Base-by-base conservation (phyloP, 1,284 basidiomycete genomes). In the Baeospora myosura region DNA sequence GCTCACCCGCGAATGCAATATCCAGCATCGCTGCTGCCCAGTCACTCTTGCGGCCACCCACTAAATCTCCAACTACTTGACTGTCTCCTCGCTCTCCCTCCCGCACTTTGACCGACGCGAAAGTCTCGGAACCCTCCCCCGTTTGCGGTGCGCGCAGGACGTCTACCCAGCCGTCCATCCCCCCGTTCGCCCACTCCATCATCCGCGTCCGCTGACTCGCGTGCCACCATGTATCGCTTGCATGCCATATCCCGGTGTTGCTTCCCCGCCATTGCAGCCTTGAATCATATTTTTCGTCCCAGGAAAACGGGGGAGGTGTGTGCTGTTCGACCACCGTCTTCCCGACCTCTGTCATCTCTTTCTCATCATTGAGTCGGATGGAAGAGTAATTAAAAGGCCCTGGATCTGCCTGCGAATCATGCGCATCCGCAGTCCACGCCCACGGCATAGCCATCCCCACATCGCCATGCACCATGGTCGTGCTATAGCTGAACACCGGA, bases 191-290 rank as follows among this genome's bases (percentile, higher is more conserved):
- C 36, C 33, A 54, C 25, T 43, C 64, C 59, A 49, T 55, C 39
- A 49, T 52, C 38, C 48, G 58, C 31, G 34, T 52, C 46, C 44
- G 59, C 46, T 75, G 73, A 2, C 57, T 59, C 20, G 65, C 45
- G 45, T 54, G 54, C 73, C 72, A 76, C 12, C 56, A 55, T 8
- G 57, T 49, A 1, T 44, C 47, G 2, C 56, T 49, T 5, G 55
- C 55, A 37, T 68, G 66, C 40, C 59, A 62, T 34, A 82, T 80
- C 1, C 81, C 82, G 0, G 81, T 84, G 38, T 73, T 79, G 37
- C 69, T 73, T 3, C 82, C 82, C n/a, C 82, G 66, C 82, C 82
- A 85, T 17, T 72, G 57, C 22, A 85, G 52, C 22, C 73, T 55
- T 30, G 77, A 69, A 44, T 81, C 71, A 4, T 59, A 48, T 58